Percentiles rank a stretch among this genome's conserved stretches.
Evolutionary conservation across 805 yeast genomes (phyloP).

Genomic region (Dipodascopsis uninucleata): DNA sequence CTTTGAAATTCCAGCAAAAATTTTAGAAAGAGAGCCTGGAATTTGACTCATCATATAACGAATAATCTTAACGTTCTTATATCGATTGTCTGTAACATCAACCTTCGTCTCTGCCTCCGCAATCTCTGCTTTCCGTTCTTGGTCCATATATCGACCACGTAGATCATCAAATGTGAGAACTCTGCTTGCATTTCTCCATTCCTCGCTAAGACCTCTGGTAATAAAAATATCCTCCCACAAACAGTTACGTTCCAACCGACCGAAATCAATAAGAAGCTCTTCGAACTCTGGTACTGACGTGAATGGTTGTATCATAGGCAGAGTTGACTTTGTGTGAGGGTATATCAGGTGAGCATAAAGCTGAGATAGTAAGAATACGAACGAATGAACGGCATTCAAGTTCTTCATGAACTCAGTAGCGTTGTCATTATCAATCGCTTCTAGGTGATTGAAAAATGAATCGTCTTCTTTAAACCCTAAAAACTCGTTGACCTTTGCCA

Average conservation of each 20-base stretch:
- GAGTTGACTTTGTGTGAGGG: slow-evolving; percentile 24
- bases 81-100: slow-evolving; percentile 23
- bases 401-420: slow-evolving; percentile 11
- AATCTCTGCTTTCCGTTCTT: slow-evolving; percentile 14
- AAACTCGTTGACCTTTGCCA: slow-evolving; percentile 9
- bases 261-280: slow-evolving; percentile 27
- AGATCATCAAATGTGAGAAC: slow-evolving; percentile 12
- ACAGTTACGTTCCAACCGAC: slow-evolving; percentile 31
- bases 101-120: slow-evolving; percentile 24
- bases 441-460: slow-evolving; percentile 15
- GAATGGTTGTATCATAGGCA: slow-evolving; percentile 26
- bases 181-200: slow-evolving; percentile 28
- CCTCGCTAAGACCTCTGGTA: slow-evolving; percentile 16
- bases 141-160: slow-evolving; percentile 8
- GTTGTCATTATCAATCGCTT: slow-evolving; percentile 7
- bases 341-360: slow-evolving; percentile 18
- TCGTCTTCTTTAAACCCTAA: slow-evolving; percentile 11
- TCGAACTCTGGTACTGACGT: slow-evolving; percentile 9
- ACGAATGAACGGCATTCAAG: slow-evolving; percentile 20
- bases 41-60: slow-evolving; percentile 27
- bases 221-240: slow-evolving; percentile 32
- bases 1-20: slow-evolving; percentile 26
- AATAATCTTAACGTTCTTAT: slow-evolving; percentile 25
- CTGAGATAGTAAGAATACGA: slow-evolving; percentile 23
- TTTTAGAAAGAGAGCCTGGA: slow-evolving; percentile 18